Evolutionary conservation across 345 rosid genomes (phyloP), one percentile per base, ranked within the genome.

Genomic region (Acer negundo): DNA sequence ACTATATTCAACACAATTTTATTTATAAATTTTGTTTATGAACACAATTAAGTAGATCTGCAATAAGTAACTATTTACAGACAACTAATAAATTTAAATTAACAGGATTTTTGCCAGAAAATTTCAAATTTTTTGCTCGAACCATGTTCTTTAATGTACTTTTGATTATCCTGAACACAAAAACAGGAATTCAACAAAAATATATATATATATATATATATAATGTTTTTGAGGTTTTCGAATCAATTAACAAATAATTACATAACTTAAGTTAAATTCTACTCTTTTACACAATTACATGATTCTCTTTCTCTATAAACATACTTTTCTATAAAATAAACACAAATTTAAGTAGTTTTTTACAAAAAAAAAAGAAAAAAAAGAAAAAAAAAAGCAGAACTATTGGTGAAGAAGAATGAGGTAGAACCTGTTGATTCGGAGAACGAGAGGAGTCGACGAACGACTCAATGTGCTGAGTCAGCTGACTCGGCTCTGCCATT

Each of bases 391-490:
- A 58, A 26, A 55, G 7, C 0, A 35, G 53, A 46, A 47, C 24
- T 40, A 53, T 10, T n/a, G 53, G 10, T 23, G 16, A 31, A 55
- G 28, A 62, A 44, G 10, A 1, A 42, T 9, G 9, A 28, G 62
- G 19, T 6, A 68, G 77, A 46, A 94, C 98, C 91, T 92, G 97
- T 55, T 87, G 88, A 62, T 80, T 40, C 47, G 86, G 74, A 73
- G 95, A 83, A 67, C 87, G 86, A 74, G 95, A 81, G 2, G 84
- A 69, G 73, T 90, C 92, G 44, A 93, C 89, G 79, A 79, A 93
- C 31, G 90, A 80, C 79, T 90, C 98, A 69, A 93, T 81, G 84
- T 89, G 82, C 67, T 70, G 90, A 80, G 79, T 83, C 79, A 93
- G 81, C 70, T 83, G 85, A 75, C 62, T 86, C 62, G 79, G 75